Evolutionary conservation across 108 stramenopile species (phyloP).

Genomic region (Chaetoceros tenuissimus): DNA sequence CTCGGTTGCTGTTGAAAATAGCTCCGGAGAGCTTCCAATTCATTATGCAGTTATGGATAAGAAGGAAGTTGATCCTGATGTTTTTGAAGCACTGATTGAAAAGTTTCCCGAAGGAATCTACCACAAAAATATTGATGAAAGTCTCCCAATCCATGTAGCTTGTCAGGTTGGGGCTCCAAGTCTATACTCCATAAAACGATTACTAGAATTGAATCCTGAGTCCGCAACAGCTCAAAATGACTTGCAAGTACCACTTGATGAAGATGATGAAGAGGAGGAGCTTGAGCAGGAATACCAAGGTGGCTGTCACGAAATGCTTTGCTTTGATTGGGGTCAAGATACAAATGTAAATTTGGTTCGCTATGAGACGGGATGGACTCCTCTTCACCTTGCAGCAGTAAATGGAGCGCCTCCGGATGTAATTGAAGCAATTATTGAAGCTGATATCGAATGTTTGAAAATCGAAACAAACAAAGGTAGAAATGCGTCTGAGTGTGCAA

Average conservation of each 20-base stretch:
- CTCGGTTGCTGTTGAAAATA: neutral
- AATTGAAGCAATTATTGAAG: neutral
- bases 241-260: neutral
- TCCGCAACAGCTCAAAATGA: neutral
- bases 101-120: neutral
- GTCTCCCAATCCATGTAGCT: neutral
- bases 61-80: neutral
- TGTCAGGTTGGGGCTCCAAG: neutral
- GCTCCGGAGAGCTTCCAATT: neutral
- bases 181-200: neutral
- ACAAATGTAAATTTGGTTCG: neutral
- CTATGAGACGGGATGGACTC: neutral
- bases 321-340: neutral
- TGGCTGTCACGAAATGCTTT: neutral
- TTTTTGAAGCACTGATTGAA: neutral
- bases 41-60: neutral
- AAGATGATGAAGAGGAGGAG: neutral
- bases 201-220: neutral
- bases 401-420: neutral
- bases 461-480: neutral
- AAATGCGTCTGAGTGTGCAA: neutral
- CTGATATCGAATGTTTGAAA: neutral
- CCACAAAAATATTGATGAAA: neutral
- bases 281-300: neutral
- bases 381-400: neutral